These are phyloP conservation scores for Mycena galopus DNA, from an alignment of 768 basidiomycete genomes.

Conservation along the genomic window DNA sequence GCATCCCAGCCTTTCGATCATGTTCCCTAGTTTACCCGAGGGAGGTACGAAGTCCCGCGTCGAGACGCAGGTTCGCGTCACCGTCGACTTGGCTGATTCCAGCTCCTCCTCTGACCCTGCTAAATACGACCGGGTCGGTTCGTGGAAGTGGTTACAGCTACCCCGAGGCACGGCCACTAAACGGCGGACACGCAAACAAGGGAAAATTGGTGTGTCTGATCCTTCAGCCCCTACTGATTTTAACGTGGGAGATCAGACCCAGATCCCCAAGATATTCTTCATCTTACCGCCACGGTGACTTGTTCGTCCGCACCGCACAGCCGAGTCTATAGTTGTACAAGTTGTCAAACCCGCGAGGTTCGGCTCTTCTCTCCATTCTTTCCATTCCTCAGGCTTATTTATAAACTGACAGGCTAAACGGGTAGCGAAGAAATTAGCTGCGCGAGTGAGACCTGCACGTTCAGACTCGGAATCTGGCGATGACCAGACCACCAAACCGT, in stretches of 20 bases:
- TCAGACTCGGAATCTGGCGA: constrained; percentile 81
- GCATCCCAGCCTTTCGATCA: constrained; percentile 74
- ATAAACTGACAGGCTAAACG: constrained; percentile 78
- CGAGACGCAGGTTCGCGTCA: constrained; percentile 93
- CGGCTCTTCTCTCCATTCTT: constrained; percentile 35
- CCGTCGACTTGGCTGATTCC: constrained; percentile 81
- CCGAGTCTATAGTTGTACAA: constrained; percentile 85
- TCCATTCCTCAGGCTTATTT: constrained; percentile 17
- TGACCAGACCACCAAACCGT: constrained; percentile 52
- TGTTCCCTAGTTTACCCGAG: constrained; percentile 87
- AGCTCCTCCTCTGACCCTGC: constrained; percentile 70
- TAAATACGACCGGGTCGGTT: constrained; percentile 86
- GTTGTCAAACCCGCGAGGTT: constrained; percentile 90
- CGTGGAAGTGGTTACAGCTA: constrained; percentile 89
- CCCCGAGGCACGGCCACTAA: constrained; percentile 89
- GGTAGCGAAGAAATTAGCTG: constrained; percentile 89
- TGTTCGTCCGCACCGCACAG: constrained; percentile 86
- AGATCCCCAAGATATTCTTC: constrained; percentile 74
- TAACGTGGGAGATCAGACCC: constrained; percentile 64
- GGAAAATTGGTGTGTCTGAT: constrained; percentile 74
- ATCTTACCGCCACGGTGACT: constrained; percentile 79
- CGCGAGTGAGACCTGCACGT: constrained; percentile 82
- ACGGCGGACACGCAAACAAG: constrained; percentile 85
- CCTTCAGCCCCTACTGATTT: constrained; percentile 7
- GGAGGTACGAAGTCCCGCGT: constrained; percentile 91